These are phyloP conservation scores for Wickerhamomyces bisporus DNA, from an alignment of 805 yeast species.

Conservation along the genomic window DNA sequence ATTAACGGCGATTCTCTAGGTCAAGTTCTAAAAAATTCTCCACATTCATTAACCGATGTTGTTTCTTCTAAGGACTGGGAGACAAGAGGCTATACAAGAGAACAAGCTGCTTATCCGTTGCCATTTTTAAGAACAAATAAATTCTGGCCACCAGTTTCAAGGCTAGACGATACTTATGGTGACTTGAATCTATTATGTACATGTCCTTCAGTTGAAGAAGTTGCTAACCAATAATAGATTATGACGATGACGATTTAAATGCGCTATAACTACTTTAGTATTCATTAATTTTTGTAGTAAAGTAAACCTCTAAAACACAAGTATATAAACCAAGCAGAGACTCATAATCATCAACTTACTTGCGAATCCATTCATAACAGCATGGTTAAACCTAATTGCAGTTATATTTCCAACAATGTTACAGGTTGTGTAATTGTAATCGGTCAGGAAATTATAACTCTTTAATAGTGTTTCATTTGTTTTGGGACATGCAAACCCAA, in stretches of 20 bases:
- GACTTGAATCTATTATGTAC: constrained; percentile 91
- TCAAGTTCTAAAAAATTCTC: constrained; percentile 77
- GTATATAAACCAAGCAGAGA: too few relatives aligned
- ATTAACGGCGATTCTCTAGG: constrained; percentile 65
- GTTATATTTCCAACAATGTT: constrained; percentile 32
- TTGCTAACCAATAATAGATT: constrained; percentile 36
- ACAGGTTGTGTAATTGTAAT: constrained; percentile 30
- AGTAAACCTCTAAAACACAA: too few relatives aligned
- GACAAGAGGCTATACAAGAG: constrained; percentile 82
- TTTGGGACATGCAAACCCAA: constrained; percentile 72
- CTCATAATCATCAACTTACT: too few relatives aligned
- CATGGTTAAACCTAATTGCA: too few relatives aligned
- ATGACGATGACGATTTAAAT: too few relatives aligned
- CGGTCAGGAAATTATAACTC: constrained; percentile 27
- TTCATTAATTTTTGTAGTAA: too few relatives aligned
- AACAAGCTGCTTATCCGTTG: constrained; percentile 89
- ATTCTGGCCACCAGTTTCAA: constrained; percentile 93
- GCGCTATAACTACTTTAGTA: too few relatives aligned
- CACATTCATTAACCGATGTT: constrained; percentile 83
- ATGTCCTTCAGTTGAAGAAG: constrained; percentile 81
- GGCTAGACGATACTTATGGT: constrained; percentile 93
- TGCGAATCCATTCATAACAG: too few relatives aligned
- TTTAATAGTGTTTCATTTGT: constrained; percentile 15
- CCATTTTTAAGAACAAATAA: constrained; percentile 67
- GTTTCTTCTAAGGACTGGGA: constrained; percentile 70